These are phyloP conservation scores for Hypocrella siamensis DNA, from an alignment of 2,329 filamentous ascomycete genomes.

Conservation along the genomic window DNA sequence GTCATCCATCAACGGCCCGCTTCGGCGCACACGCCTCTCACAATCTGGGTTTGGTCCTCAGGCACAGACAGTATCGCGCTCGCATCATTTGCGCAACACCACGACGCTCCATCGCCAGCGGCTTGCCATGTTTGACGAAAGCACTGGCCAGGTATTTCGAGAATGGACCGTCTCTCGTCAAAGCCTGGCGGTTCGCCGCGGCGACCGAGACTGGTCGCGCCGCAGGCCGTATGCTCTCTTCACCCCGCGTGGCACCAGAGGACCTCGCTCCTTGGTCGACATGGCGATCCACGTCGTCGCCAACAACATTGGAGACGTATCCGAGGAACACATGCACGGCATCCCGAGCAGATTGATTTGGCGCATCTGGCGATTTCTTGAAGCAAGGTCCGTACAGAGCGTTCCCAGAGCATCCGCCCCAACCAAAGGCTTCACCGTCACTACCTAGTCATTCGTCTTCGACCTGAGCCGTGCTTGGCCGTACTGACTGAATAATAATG, in stretches of 20 bases:
- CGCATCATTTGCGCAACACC: background rate
- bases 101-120: background rate
- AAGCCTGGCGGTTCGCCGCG: constrained; percentile 7
- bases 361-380: constrained; percentile 23
- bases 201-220: constrained; percentile 20
- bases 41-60: too few relatives aligned
- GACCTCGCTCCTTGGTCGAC: constrained; percentile 21
- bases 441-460: too few relatives aligned
- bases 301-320: constrained; percentile 19
- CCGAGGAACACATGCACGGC: constrained; percentile 15
- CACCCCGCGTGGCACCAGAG: constrained; percentile 12
- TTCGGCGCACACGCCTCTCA: too few relatives aligned
- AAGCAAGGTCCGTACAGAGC: constrained; percentile 17
- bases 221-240: constrained; percentile 13
- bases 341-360: constrained; percentile 19
- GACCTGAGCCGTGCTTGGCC: too few relatives aligned
- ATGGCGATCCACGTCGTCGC: constrained; percentile 22
- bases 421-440: background rate
- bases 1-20: too few relatives aligned
- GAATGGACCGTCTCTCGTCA: constrained; percentile 19
- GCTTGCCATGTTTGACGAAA: constrained; percentile 16
- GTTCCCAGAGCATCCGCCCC: background rate
- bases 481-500: too few relatives aligned
- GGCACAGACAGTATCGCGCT: too few relatives aligned
- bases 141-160: constrained; percentile 19